phyloP scores from a whole-genome alignment of 2,329 filamentous ascomycete species.

The Diaporthe ampelina region DNA sequence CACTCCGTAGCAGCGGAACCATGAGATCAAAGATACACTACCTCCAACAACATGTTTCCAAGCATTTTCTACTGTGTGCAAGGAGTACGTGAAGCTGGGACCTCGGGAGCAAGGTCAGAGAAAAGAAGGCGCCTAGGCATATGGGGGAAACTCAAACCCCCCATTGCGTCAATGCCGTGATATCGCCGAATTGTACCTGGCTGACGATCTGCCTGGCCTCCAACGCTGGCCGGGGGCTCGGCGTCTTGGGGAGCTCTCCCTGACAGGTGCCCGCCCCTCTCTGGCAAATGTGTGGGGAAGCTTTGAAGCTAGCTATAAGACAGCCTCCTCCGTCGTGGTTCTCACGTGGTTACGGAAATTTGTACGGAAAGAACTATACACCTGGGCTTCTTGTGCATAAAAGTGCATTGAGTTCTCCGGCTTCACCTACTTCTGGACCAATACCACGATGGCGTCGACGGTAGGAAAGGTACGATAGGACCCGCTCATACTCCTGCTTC shows the following conservation, averaged over 20 bases:
- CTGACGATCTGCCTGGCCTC: conserved; percentile 5
- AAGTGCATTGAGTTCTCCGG: background rate
- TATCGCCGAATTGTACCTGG: conserved; percentile 31
- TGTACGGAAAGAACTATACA: background rate
- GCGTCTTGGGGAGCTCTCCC: background rate
- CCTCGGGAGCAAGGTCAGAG: background rate
- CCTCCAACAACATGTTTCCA: background rate
- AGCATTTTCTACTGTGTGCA: background rate
- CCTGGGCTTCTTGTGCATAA: background rate
- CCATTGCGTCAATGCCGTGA: conserved; percentile 33
- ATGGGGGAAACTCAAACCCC: background rate
- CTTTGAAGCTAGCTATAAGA: conserved; percentile 20
- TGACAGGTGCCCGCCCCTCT: conserved; percentile 24
- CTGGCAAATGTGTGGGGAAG: conserved; percentile 9
- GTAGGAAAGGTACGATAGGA: conserved; percentile 36
- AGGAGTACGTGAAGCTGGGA: background rate
- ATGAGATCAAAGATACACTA: background rate
- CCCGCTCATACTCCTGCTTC: background rate
- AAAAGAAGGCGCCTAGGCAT: background rate
- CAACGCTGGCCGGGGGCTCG: conserved; percentile 18
- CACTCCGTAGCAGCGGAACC: background rate
- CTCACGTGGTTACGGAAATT: background rate
- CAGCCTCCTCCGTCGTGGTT: background rate
- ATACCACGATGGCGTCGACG: conserved; percentile 40
- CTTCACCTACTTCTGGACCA: background rate